Conservation (phyloP, 2,329 filamentous ascomycete species). For the Diatrype stigma region DNA sequence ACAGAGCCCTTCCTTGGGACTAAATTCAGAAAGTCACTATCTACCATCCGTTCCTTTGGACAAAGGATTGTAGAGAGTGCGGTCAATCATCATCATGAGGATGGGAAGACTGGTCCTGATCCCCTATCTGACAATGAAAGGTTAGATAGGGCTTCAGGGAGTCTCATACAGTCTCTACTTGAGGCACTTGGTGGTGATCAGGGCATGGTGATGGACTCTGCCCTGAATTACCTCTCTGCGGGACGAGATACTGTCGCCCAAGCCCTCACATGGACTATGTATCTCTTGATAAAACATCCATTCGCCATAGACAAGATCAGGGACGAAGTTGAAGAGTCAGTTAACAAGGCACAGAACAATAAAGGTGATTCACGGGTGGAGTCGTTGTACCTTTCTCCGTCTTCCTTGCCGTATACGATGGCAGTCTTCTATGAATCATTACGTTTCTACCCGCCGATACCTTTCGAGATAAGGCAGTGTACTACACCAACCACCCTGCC, state of each 20-base stretch:
- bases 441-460: slow-evolving; percentile 60
- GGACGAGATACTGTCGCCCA: slow-evolving; percentile 63
- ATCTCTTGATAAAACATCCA: slow-evolving; percentile 53
- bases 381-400: slow-evolving; percentile 36
- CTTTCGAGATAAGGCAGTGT: slow-evolving; percentile 62
- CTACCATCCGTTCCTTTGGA: slow-evolving; percentile 52
- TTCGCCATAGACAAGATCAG: slow-evolving; percentile 36
- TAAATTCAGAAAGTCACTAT: slow-evolving; percentile 45
- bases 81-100: slow-evolving; percentile 33
- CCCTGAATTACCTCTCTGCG: slow-evolving; percentile 62
- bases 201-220: slow-evolving; percentile 57
- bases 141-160: slow-evolving; percentile 45
- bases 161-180: slow-evolving; percentile 56
- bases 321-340: slow-evolving; percentile 33
- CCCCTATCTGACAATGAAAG: slow-evolving; percentile 16
- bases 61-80: slow-evolving; percentile 53
- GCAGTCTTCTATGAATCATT: slow-evolving; percentile 60
- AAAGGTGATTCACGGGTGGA: slow-evolving; percentile 9
- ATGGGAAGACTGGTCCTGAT: slow-evolving; percentile 10
- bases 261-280: slow-evolving; percentile 60
- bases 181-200: slow-evolving; percentile 48
- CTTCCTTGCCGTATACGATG: slow-evolving; percentile 50
- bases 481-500: slow-evolving; percentile 49
- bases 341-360: slow-evolving; percentile 7
- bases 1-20: slow-evolving; percentile 51